Evolutionary conservation across 108 stramenopile species (phyloP), one percentile per base, ranked within the genome.

Genomic region (Fistulifera solaris): DNA sequence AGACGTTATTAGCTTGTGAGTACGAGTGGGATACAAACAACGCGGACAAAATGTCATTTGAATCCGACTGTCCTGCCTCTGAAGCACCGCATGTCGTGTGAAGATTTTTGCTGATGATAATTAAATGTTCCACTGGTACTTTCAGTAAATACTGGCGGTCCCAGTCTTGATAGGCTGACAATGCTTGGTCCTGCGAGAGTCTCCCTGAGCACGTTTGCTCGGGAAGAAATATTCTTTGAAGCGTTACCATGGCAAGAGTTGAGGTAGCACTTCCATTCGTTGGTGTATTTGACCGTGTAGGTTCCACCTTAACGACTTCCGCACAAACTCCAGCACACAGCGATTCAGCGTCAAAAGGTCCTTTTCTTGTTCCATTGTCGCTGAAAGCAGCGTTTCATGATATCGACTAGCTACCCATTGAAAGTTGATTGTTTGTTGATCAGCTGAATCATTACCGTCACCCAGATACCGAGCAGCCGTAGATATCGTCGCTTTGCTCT

Each of bases 381-480:
- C 56, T 10, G 41, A 23, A 21, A 58, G 56, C 13, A 16, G 16
- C 6, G 38, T 52, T 1, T 58, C 47, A 56, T 59, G 48, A 35
- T 57, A 65, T 44, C 54, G 43, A 19, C 54, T 28, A 5, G 66
- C 61, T 40, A 72, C 43, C 86, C 81, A 87, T 41, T 75, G 60
- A 72, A 74, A 81, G 48, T 87, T 87, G 46, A 56, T 39, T 50
- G 76, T 63, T 61, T 87, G 86, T 41, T 83, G 79, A 16, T 22
- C 42, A 16, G 41, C 28, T 21, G 69, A 56, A 66, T 87, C 86
- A 48, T 71, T 71, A 7, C 67, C 75, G 58, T 87, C 78, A 13
- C 86, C 86, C 4, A 79, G 14, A 59, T 71, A 77, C 14, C 44
- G 18, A 12, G 38, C 2, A 5, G 44, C 4, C 22, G 27, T 23